These are phyloP conservation scores for Sphaerosporella brunnea DNA, from an alignment of 495 filamentous ascomycete genomes.

Conservation along the genomic window DNA sequence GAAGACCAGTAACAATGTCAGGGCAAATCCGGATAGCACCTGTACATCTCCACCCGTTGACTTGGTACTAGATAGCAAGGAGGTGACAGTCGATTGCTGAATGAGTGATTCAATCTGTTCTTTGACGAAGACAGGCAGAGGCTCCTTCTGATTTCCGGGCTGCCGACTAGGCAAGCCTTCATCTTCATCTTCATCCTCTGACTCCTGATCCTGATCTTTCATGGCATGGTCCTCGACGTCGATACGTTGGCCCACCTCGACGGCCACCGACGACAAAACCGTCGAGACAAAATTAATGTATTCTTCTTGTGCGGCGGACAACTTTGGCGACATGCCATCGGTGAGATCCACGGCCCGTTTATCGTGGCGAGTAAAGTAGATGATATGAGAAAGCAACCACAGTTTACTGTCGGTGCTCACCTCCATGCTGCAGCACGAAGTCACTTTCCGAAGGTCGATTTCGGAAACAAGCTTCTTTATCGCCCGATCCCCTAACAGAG, in stretches of 20 bases:
- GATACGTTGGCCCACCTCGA: slow-evolving; percentile 38
- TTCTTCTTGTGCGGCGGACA: slow-evolving; percentile 25
- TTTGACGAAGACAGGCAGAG: slow-evolving; percentile 40
- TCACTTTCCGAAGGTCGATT: not conserved
- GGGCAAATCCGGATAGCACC: slow-evolving; percentile 65
- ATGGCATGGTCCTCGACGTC: slow-evolving; percentile 35
- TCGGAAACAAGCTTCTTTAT: slow-evolving; percentile 29
- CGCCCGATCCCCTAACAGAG: slow-evolving; percentile 26
- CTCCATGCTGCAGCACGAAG: not conserved
- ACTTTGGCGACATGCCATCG: not conserved
- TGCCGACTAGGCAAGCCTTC: not conserved
- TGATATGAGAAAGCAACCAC: slow-evolving; percentile 68
- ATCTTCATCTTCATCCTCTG: slow-evolving; percentile 14
- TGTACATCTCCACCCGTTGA: slow-evolving; percentile 36
- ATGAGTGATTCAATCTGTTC: slow-evolving; percentile 45
- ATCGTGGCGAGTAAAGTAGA: slow-evolving; percentile 47
- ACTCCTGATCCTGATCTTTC: slow-evolving; percentile 11
- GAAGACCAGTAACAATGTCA: slow-evolving; percentile 74
- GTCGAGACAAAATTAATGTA: slow-evolving; percentile 50
- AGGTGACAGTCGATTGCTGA: slow-evolving; percentile 33
- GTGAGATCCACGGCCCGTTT: slow-evolving; percentile 23
- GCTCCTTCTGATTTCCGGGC: slow-evolving; percentile 10
- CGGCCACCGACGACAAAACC: slow-evolving; percentile 43
- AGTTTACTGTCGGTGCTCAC: slow-evolving; percentile 27
- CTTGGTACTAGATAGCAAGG: slow-evolving; percentile 24